These are phyloP conservation scores for Geosmithia flava DNA, from an alignment of 2,329 filamentous ascomycete species.

Conservation along the genomic window DNA sequence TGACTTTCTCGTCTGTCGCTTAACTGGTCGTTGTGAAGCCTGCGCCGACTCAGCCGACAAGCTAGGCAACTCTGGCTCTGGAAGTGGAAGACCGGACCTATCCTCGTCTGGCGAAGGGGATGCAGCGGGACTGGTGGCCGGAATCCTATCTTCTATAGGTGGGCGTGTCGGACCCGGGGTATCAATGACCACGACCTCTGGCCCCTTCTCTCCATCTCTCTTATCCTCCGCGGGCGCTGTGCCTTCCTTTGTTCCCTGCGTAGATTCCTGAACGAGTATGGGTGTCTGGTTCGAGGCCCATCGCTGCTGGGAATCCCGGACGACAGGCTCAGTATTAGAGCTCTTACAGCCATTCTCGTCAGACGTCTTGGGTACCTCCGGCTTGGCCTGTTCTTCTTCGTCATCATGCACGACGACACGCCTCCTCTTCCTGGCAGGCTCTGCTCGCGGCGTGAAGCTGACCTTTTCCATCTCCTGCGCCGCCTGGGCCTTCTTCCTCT, in stretches of 20 bases:
- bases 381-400: neutral
- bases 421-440: conserved; percentile 13
- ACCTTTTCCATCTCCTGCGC: conserved; percentile 27
- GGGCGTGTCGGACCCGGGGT: conserved; percentile 6
- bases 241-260: conserved; percentile 16
- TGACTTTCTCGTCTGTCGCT: conserved; percentile 8
- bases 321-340: conserved; percentile 1
- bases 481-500: conserved; percentile 24
- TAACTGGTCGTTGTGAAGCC: conserved; percentile 5
- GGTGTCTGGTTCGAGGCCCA: neutral
- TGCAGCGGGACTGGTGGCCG: conserved; percentile 22
- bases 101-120: conserved; percentile 13
- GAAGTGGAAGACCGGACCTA: conserved; percentile 6
- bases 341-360: neutral
- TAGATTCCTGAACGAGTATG: conserved; percentile 10
- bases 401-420: neutral
- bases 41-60: conserved; percentile 9
- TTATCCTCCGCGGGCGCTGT: conserved; percentile 4
- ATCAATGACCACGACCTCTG: conserved; percentile 1
- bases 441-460: conserved; percentile 16
- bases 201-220: conserved; percentile 5
- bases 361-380: neutral
- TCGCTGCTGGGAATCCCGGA: conserved; percentile 12
- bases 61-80: conserved; percentile 12
- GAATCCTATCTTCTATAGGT: conserved; percentile 19